These are phyloP conservation scores for Linaria vulgaris DNA, from an alignment of 257 asterid genomes.

Conservation along the genomic window DNA sequence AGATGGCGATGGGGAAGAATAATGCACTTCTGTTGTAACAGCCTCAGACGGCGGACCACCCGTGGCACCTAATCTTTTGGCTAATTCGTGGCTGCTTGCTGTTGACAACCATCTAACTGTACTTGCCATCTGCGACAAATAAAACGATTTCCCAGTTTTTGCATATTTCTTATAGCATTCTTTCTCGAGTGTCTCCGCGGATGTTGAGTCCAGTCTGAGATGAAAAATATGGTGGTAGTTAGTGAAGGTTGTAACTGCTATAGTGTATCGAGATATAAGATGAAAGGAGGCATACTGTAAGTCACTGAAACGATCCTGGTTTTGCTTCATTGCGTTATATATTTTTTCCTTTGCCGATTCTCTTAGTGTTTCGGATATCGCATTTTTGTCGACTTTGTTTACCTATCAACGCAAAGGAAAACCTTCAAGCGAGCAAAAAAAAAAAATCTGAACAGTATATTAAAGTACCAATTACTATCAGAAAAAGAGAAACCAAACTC, in stretches of 20 bases:
- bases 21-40: conserved; percentile 27
- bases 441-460: too few species aligned
- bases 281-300: conserved; percentile 39
- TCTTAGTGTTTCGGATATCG: conserved; percentile 62
- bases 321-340: conserved; percentile 56
- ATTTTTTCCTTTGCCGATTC: conserved; percentile 75
- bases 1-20: conserved; percentile 39
- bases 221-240: not conserved
- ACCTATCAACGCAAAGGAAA: conserved; percentile 34
- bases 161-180: conserved; percentile 70
- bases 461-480: too few species aligned
- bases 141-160: conserved; percentile 73
- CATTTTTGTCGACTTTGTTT: conserved; percentile 60
- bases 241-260: too few species aligned
- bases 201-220: conserved; percentile 53
- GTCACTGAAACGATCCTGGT: conserved; percentile 44
- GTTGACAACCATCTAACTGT: conserved; percentile 78
- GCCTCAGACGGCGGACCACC: conserved; percentile 26
- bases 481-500: too few species aligned
- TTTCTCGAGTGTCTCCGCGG: conserved; percentile 59
- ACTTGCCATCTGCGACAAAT: conserved; percentile 82
- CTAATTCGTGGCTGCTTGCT: conserved; percentile 51
- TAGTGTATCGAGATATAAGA: conserved; percentile 6
- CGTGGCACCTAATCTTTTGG: conserved; percentile 39
- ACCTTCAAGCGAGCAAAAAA: conserved; percentile 14